phyloP scores from a whole-genome alignment of 306 rosid genomes.

The Prunus dulcis region DNA sequence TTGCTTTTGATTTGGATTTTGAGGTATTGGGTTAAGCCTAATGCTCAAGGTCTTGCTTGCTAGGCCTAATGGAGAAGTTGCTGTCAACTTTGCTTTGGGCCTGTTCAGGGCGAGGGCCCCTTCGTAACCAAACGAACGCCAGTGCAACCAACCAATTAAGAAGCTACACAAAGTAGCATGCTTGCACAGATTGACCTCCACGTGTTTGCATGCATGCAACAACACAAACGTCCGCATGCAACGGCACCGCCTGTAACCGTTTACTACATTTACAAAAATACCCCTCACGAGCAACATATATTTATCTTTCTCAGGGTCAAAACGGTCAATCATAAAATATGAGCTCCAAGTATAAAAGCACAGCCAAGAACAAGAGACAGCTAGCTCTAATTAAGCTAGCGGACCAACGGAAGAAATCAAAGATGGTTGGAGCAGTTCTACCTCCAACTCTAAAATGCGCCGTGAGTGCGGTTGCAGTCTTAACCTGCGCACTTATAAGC shows the following conservation, averaged over 20 bases:
- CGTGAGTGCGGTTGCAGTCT: constrained; percentile 30
- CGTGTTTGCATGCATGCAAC: constrained; percentile 18
- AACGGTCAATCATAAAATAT: not conserved
- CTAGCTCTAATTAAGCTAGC: no score
- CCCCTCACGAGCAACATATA: not conserved
- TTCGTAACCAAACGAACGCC: no score
- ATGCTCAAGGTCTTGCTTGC: no score
- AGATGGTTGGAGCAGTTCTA: not conserved
- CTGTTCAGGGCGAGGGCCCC: no score
- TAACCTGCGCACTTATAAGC: constrained; percentile 35
- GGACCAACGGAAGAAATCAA: not conserved
- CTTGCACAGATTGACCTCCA: constrained; percentile 1
- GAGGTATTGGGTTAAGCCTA: no score
- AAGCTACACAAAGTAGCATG: not conserved
- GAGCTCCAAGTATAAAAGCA: not conserved
- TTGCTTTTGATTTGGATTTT: no score
- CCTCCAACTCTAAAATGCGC: constrained; percentile 26
- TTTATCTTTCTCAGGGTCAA: not conserved
- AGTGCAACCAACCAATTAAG: not conserved
- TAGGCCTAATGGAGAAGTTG: no score
- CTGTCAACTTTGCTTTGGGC: no score
- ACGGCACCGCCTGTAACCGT: not conserved
- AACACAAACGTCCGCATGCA: constrained; percentile 7
- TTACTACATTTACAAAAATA: not conserved
- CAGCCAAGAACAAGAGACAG: not conserved